Evolutionary conservation across 139 green algal species (phyloP), one percentile per base, ranked within the genome.

Genomic region (Bryopsis sp.): DNA sequence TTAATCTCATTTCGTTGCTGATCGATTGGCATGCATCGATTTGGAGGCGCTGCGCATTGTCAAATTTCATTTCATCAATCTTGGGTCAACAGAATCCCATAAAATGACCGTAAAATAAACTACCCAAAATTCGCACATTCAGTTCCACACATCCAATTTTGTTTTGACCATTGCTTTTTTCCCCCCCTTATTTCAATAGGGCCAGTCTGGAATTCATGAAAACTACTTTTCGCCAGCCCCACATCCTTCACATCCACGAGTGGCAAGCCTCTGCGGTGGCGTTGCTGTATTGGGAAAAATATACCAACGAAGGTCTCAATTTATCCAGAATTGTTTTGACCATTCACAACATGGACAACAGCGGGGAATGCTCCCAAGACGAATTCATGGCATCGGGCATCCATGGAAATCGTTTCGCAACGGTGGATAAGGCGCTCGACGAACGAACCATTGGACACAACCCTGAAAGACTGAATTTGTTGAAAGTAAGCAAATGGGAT

Each of bases 401-500:
- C 19, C n/a, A 70, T n/a, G 92, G 89, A 3, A 81, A 88, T 54
- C 36, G 58, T 31, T 96, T 92, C 82, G 82, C 82, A 15, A 76
- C 64, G 31, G 72, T 90, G 2, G 86, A 96, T 68, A 89, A 92
- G 67, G 93, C 93, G 2, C 82, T 98, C 74, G 93, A 98, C 65
- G 91, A 96, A 79, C 79, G 92, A 32, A 98, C 93, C 24, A 95
- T 95, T 35, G 92, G 93, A 0, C 93, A 98, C 88, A 98, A 98
- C 80, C 93, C 93, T 0, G 91, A 97, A 82, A 78, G 93, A 2
- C 80, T 97, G 31, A 95, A 83, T 76, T 79, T 98, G 59, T 85
- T 98, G 73, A 98, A 97, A 80, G 82, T 76, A 31, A 5, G 75
- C 2, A 2, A 48, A 33, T 7, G 19, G 32, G 54, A 57, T 57